Evolutionary conservation across 805 yeast genomes (phyloP).

Genomic region (Saturnispora besseyi): DNA sequence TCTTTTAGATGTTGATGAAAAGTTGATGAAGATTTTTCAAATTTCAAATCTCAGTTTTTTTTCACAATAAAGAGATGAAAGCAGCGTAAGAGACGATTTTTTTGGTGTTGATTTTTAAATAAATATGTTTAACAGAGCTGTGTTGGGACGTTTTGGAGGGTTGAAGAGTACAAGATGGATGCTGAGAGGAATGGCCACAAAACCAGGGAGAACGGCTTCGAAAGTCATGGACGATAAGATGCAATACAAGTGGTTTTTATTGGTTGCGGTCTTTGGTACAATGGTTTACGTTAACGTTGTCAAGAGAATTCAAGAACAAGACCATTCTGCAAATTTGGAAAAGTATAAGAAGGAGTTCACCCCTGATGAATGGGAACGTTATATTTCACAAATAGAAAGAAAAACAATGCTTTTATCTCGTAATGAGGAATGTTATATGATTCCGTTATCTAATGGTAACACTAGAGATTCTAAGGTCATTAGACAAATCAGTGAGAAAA

Average conservation of each 20-base stretch:
- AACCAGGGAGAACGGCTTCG: neutral
- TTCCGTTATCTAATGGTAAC: slow-evolving; percentile 20
- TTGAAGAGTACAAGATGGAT: neutral
- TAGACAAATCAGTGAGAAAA: slow-evolving; percentile 10
- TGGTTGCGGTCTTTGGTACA: slow-evolving; percentile 39
- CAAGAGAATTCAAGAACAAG: slow-evolving; percentile 25
- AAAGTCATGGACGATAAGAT: slow-evolving; percentile 12
- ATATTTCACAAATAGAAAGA: slow-evolving; percentile 29
- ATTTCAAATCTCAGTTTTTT: neutral
- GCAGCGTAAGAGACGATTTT: neutral
- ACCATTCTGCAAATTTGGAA: slow-evolving; percentile 22
- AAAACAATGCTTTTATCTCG: slow-evolving; percentile 23
- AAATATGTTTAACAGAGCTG: neutral
- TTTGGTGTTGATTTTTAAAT: neutral
- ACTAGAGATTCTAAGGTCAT: slow-evolving; percentile 11
- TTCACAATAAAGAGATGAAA: neutral
- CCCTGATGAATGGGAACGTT: slow-evolving; percentile 39
- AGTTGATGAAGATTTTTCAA: neutral
- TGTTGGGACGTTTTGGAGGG: neutral
- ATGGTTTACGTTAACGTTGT: slow-evolving; percentile 30
- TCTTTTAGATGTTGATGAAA: neutral
- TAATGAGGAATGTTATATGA: slow-evolving; percentile 22
- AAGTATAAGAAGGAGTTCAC: slow-evolving; percentile 33
- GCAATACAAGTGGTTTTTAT: slow-evolving; percentile 15
- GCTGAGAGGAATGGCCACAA: neutral